Base-by-base conservation (phyloP, 2,329 filamentous ascomycete species). In the Stachybotrys chartarum region DNA sequence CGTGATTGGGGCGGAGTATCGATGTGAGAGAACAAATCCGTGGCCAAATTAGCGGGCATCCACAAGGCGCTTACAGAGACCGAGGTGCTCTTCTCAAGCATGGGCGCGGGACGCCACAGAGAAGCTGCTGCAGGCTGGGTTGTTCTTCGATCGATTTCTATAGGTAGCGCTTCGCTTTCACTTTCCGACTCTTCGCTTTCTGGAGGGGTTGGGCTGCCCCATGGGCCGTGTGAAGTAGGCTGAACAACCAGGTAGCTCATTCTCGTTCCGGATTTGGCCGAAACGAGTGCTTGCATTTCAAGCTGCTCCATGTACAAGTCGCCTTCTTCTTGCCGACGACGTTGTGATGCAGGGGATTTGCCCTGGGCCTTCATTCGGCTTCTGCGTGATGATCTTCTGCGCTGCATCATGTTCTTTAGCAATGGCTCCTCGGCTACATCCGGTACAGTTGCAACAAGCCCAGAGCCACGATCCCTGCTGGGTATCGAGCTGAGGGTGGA, bases 131-230 rank as follows among this genome's bases (percentile, higher is more conserved):
- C 7, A 47, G 45, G 45, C 7, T 12, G 18, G n/a, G 45, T 47
- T 24, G 18, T 47, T n/a, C 3, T 47, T 3, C n/a, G 45, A 51
- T 54, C 58, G 48, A 57, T 45, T 56, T 56, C 51, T 42, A 50
- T 24, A 18, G 57, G 54, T 45, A 60, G 52, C 39, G 39, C 46
- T 47, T 60, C 57, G 35, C 54, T 8, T 66, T 69, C 70, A 58
- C 60, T 60, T 50, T 75, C 75, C n/a, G 75, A 75, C 53, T 75
- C 70, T 55, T 80, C 74, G 16, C 76, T 81, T 54, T 83, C 79
- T 7, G 79, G 77, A 52, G 80, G 80, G 50, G 80, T 83, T 35
- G 79, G 78, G 59, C 78, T 82, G 44, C 72, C 76, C 3, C 81
- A 62, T 54, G 73, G 70, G 10, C 68, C 67, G 55, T 54, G 50